Evolutionary conservation across 495 filamentous ascomycete species (phyloP).

Genomic region (Talaromyces borbonicus): DNA sequence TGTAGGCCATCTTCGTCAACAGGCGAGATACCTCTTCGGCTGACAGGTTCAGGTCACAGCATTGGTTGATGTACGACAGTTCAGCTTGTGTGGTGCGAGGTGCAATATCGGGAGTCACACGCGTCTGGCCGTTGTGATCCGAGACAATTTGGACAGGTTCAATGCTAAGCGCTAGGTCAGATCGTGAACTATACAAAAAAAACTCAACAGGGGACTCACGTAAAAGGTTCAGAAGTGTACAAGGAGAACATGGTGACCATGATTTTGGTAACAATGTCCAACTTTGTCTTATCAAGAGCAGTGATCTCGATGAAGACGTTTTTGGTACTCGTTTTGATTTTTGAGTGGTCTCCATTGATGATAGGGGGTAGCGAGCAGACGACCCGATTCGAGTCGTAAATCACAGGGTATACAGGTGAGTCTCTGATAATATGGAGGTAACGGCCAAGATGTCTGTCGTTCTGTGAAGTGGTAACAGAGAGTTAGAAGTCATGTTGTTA

Average conservation of each 20-base stretch:
- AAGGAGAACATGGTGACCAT: constrained; percentile 95
- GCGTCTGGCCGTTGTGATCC: constrained; percentile 74
- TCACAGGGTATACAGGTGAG: constrained; percentile 91
- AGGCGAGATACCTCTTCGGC: constrained; percentile 62
- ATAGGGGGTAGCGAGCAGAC: constrained; percentile 94
- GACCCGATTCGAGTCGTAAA: constrained; percentile 76
- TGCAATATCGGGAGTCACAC: constrained; percentile 68
- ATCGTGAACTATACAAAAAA: neutral
- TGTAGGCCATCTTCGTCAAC: constrained; percentile 78
- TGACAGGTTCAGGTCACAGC: constrained; percentile 70
- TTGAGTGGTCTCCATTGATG: constrained; percentile 95
- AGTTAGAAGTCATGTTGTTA: too few species aligned
- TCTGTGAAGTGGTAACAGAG: constrained; percentile 29
- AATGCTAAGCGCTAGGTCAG: constrained; percentile 35
- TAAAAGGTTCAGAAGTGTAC: constrained; percentile 82
- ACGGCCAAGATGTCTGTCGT: constrained; percentile 69
- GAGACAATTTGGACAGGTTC: constrained; percentile 90
- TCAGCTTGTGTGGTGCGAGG: constrained; percentile 70
- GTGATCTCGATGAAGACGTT: constrained; percentile 98
- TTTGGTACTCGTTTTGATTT: constrained; percentile 79
- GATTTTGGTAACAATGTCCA: constrained; percentile 90
- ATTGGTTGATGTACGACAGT: constrained; percentile 84
- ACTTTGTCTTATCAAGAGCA: constrained; percentile 92
- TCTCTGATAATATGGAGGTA: constrained; percentile 91
- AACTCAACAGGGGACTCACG: constrained; percentile 27